Evolutionary conservation across 2,329 filamentous ascomycete genomes (phyloP).

Genomic region (Scytalidium sp.): DNA sequence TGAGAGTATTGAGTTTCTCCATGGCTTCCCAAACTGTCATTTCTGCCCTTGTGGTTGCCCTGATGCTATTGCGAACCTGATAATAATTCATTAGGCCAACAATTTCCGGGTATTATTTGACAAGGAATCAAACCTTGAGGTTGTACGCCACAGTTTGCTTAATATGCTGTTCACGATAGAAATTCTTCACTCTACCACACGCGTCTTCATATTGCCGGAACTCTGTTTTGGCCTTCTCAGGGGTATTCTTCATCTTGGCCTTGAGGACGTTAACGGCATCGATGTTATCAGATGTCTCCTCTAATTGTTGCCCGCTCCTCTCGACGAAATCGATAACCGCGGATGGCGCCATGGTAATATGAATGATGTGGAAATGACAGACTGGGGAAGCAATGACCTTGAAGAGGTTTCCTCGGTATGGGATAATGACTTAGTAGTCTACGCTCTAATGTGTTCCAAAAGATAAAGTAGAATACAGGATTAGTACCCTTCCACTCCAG

Average conservation of each 20-base stretch:
- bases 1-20: constrained; percentile 84
- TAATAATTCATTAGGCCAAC: background rate
- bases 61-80: constrained; percentile 63
- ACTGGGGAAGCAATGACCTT: no score
- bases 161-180: constrained; percentile 70
- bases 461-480: no score
- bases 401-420: no score
- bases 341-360: constrained; percentile 21
- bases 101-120: background rate
- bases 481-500: no score
- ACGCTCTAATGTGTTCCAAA: no score
- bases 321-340: constrained; percentile 4
- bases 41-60: constrained; percentile 58
- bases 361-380: background rate
- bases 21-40: constrained; percentile 90
- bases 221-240: constrained; percentile 67
- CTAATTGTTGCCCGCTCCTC: constrained; percentile 24
- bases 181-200: constrained; percentile 78
- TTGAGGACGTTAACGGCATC: constrained; percentile 61
- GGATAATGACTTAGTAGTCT: no score
- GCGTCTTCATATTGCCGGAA: constrained; percentile 83
- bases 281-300: constrained; percentile 40
- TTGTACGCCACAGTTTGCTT: constrained; percentile 80
- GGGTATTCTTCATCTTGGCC: constrained; percentile 31
- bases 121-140: constrained; percentile 39